Conservation (phyloP, 257 asterid species). For the Solanum gracilifrons region DNA sequence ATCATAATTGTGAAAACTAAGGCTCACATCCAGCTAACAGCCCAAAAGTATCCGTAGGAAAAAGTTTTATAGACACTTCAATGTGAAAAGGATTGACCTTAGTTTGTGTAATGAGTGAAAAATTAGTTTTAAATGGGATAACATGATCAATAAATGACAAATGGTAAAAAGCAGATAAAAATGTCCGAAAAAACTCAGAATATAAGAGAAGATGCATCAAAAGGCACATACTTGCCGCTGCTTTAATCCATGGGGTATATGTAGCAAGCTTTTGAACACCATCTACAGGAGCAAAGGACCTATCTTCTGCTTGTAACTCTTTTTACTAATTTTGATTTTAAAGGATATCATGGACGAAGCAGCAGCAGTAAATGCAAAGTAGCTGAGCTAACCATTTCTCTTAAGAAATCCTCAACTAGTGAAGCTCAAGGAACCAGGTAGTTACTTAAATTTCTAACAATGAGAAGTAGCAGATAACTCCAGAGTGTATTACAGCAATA, state of each 20-base stretch:
- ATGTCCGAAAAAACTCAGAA: background rate
- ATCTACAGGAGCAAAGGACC: background rate
- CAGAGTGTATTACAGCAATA: too few relatives aligned
- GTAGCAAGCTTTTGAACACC: background rate
- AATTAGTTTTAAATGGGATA: background rate
- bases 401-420: background rate
- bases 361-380: background rate
- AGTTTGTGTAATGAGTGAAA: too few relatives aligned
- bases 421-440: background rate
- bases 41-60: background rate
- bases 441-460: too few relatives aligned
- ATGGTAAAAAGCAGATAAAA: background rate
- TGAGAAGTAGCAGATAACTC: too few relatives aligned
- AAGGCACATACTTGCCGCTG: background rate
- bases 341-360: background rate
- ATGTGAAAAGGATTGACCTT: background rate
- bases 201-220: background rate
- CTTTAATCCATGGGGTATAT: background rate
- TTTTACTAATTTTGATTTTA: background rate
- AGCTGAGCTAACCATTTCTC: background rate
- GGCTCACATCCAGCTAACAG: background rate
- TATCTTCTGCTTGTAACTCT: background rate
- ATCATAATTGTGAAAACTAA: background rate
- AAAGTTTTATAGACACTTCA: background rate
- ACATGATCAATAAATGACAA: background rate